These are phyloP conservation scores for Phaeophleospora eucalypticola DNA, from an alignment of 2,329 filamentous ascomycete species.

Conservation along the genomic window DNA sequence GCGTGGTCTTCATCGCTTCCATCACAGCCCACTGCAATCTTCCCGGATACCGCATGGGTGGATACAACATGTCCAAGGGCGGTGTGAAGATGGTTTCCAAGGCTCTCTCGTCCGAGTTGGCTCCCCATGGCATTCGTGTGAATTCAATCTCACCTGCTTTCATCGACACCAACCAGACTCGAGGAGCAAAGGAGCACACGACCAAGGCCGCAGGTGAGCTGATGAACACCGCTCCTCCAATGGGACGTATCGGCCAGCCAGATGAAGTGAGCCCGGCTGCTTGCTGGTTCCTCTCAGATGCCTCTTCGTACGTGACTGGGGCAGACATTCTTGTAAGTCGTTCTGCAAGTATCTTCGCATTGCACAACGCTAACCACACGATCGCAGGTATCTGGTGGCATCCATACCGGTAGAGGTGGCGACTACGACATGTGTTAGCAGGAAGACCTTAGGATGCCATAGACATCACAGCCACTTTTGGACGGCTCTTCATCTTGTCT, in stretches of 20 bases:
- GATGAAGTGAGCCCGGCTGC: slow-evolving; percentile 31
- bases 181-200: slow-evolving; percentile 18
- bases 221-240: slow-evolving; percentile 23
- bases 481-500: too few species aligned
- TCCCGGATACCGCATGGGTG: slow-evolving; percentile 31
- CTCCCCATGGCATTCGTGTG: slow-evolving; percentile 25
- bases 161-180: slow-evolving; percentile 26
- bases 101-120: slow-evolving; percentile 35
- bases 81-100: slow-evolving; percentile 25
- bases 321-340: slow-evolving; percentile 37
- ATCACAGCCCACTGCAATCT: slow-evolving; percentile 34
- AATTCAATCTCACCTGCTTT: slow-evolving; percentile 28
- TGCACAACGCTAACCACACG: too few species aligned
- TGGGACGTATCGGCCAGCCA: slow-evolving; percentile 21
- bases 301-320: slow-evolving; percentile 41
- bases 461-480: too few species aligned
- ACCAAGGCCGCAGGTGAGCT: slow-evolving; percentile 20
- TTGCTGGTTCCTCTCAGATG: slow-evolving; percentile 41
- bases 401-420: slow-evolving; percentile 24
- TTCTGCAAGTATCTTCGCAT: too few species aligned
- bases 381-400: slow-evolving; percentile 25
- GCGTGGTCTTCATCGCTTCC: slow-evolving; percentile 35
- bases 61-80: slow-evolving; percentile 33
- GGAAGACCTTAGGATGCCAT: too few species aligned
- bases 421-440: slow-evolving; percentile 15